Base-by-base conservation (phyloP, 257 asterid genomes). In the Nicotiana benthamiana region DNA sequence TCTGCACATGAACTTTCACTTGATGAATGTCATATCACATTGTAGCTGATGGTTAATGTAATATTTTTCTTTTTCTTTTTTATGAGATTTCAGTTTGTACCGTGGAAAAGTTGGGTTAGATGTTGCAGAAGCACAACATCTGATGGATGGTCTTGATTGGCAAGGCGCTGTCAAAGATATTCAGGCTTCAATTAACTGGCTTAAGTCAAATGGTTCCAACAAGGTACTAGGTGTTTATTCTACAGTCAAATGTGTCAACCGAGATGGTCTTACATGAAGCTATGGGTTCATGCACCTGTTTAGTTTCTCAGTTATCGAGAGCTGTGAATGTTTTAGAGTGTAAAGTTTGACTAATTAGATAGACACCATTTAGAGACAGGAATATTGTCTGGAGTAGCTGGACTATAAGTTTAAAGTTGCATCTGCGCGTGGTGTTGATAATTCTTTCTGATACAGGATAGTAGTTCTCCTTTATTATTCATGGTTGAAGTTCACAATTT, bases 131-230 rank as follows among this genome's bases (percentile, higher is more conserved):
- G 99, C 99, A 84, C 97, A 94, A 52, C 99, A 96, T 88, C 84
- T 96, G 87, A 89, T 96, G 97, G 97, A 90, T 28, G 99, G 97
- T 28, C 98, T 96, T 62, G 98, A 94, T 85, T 94, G 97, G 97
- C 93, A 90, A 88, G 97, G 97, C 34, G 99, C 98, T 20, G 89
- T 96, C 36, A 92, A 93, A 88, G 97, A 96, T 81, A 94, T 96
- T 26, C 96, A 94, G 84, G 98, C 97, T 80, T 96, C 99, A 6
- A 97, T 92, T 79, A 85, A 86, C 84, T 96, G 99, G 99, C 93
- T 94, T 17, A 96, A 92, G 86, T 91, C 90, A 43, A 96, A 94
- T 85, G 99, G 98, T 85, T 94, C 99, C 3, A 78, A 85, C 83
- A 96, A 96, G 98, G 99, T 95, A 43, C 34, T 12, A 11, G 40